Percentiles rank a stretch among this genome's conserved stretches.
These are phyloP conservation scores for Penium margaritaceum DNA, from an alignment of 139 green algal genomes.

Conservation along the genomic window DNA sequence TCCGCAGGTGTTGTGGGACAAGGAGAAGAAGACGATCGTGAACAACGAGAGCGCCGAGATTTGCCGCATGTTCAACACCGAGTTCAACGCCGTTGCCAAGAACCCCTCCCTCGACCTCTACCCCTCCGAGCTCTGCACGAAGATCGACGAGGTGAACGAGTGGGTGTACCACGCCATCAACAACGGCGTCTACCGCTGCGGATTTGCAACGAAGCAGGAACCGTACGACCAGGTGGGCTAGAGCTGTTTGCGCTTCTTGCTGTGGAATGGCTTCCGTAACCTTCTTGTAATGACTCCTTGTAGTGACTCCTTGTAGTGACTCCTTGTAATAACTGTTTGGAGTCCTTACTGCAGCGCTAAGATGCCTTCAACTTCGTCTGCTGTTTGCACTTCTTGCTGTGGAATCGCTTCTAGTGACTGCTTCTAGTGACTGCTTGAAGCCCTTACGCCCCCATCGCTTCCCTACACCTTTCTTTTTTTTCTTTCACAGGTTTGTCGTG, in stretches of 20 bases:
- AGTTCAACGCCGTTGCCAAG: conserved; percentile 76
- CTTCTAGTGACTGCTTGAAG: too few relatives aligned
- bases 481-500: too few relatives aligned
- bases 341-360: too few relatives aligned
- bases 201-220: conserved; percentile 79
- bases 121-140: conserved; percentile 26
- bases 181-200: conserved; percentile 92
- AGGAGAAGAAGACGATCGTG: conserved; percentile 75
- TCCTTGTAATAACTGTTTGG: too few relatives aligned
- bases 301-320: too few relatives aligned
- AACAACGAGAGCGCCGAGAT: conserved; percentile 94
- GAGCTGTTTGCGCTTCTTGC: neutral
- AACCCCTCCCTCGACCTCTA: conserved; percentile 54
- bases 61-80: conserved; percentile 73
- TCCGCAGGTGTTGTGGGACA: conserved; percentile 42
- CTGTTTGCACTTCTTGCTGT: too few relatives aligned
- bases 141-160: conserved; percentile 37
- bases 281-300: too few relatives aligned
- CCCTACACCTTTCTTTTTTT: too few relatives aligned
- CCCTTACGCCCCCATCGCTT: too few relatives aligned
- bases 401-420: too few relatives aligned
- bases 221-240: conserved; percentile 67
- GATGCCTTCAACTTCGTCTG: too few relatives aligned
- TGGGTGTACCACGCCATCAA: conserved; percentile 65
- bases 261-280: too few relatives aligned